These are phyloP conservation scores for Ulmus americana DNA, from an alignment of 331 rosid species.

Conservation along the genomic window DNA sequence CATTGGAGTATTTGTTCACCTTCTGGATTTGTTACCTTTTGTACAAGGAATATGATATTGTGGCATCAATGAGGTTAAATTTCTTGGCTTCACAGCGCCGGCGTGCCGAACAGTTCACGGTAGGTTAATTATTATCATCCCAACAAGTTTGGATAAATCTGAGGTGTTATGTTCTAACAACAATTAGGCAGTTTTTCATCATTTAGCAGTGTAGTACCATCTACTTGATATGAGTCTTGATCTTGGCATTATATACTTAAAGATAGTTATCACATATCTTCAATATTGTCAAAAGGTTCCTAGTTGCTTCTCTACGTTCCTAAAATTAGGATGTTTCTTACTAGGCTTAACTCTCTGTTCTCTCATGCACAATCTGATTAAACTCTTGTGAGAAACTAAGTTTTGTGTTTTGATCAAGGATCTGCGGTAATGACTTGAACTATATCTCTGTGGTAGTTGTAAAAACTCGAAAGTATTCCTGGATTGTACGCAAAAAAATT, in stretches of 20 bases:
- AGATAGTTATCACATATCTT: too few relatives aligned
- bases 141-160: neutral
- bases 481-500: neutral
- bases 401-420: neutral
- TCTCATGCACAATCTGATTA: constrained; percentile 7
- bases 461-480: neutral
- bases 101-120: constrained; percentile 85
- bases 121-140: constrained; percentile 26
- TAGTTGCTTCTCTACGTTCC: too few relatives aligned
- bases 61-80: constrained; percentile 64
- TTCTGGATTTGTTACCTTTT: constrained; percentile 70
- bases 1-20: constrained; percentile 79
- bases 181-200: neutral
- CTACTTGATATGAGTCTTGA: neutral
- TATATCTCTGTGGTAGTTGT: neutral
- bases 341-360: neutral
- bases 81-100: constrained; percentile 72
- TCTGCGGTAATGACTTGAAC: neutral
- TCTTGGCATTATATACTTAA: neutral
- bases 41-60: constrained; percentile 64
- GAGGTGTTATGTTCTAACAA: too few relatives aligned
- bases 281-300: too few relatives aligned
- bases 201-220: neutral
- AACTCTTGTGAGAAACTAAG: neutral
- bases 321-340: neutral